A percentile compares a stretch with the other conserved stretches of the same genome.
These are phyloP conservation scores for Boletus barrowsii DNA, from an alignment of 768 basidiomycete genomes.

Conservation along the genomic window DNA sequence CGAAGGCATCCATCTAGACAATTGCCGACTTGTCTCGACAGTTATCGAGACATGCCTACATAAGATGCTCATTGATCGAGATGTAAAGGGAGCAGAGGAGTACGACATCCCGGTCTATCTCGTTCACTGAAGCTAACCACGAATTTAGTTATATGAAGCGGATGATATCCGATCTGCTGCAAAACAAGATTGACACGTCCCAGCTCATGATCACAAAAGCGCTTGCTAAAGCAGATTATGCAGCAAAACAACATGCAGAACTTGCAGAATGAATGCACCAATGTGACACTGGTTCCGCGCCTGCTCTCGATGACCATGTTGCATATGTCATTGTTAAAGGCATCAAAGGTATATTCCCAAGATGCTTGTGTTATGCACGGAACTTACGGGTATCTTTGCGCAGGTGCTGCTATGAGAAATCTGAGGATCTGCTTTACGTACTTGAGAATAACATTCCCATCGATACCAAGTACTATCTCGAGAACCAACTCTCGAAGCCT, in stretches of 20 bases:
- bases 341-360: slow-evolving; percentile 65
- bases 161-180: slow-evolving; percentile 87
- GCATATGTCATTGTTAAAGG: slow-evolving; percentile 99
- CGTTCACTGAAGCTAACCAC: slow-evolving; percentile 15
- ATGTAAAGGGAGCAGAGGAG: slow-evolving; percentile 93
- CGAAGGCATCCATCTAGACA: slow-evolving; percentile 46
- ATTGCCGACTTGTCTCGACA: slow-evolving; percentile 94
- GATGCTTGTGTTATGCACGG: neutral
- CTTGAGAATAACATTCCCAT: slow-evolving; percentile 98
- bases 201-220: slow-evolving; percentile 99
- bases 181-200: slow-evolving; percentile 98
- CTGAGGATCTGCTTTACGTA: slow-evolving; percentile 96
- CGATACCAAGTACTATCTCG: slow-evolving; percentile 96
- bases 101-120: slow-evolving; percentile 36
- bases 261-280: slow-evolving; percentile 93
- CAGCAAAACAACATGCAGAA: slow-evolving; percentile 93
- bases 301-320: slow-evolving; percentile 96
- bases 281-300: slow-evolving; percentile 96
- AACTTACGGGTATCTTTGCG: neutral
- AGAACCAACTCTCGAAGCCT: slow-evolving; percentile 96
- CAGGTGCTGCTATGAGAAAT: slow-evolving; percentile 99
- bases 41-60: slow-evolving; percentile 98
- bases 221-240: slow-evolving; percentile 88
- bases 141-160: slow-evolving; percentile 81
- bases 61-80: slow-evolving; percentile 95